phyloP scores from a whole-genome alignment of 768 basidiomycete genomes.

The Pisolithus orientalis region DNA sequence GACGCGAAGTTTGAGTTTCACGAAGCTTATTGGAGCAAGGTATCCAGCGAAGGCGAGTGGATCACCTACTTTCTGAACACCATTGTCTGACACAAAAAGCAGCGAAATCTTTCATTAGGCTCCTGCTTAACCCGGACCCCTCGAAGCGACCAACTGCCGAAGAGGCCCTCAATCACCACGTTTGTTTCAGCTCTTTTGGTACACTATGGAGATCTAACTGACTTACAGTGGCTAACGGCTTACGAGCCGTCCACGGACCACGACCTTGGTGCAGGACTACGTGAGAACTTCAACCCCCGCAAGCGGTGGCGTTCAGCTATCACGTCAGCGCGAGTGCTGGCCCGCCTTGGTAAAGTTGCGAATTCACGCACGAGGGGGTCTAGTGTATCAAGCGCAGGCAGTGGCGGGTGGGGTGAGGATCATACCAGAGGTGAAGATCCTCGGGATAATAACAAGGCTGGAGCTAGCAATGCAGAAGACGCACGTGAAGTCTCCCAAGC shows the following conservation, averaged over 20 bases:
- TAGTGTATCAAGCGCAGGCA: constrained; percentile 25
- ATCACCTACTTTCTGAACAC: not conserved
- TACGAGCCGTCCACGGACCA: constrained; percentile 61
- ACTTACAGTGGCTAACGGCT: constrained; percentile 63
- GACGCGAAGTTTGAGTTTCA: constrained; percentile 86
- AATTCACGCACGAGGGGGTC: constrained; percentile 15
- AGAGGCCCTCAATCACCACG: constrained; percentile 63
- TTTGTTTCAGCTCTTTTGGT: constrained; percentile 27
- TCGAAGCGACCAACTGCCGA: constrained; percentile 62
- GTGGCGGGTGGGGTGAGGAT: constrained; percentile 33
- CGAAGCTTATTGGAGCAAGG: constrained; percentile 90
- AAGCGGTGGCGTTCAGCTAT: constrained; percentile 74
- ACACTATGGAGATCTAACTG: not conserved
- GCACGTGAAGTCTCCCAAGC: constrained; percentile 15
- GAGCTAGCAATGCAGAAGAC: constrained; percentile 28
- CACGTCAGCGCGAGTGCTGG: constrained; percentile 36
- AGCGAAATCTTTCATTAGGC: constrained; percentile 84
- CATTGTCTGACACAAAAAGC: not conserved
- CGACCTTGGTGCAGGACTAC: constrained; percentile 67
- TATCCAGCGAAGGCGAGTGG: constrained; percentile 62
- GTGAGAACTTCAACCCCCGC: constrained; percentile 75
- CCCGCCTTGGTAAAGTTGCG: constrained; percentile 21
- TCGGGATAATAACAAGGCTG: constrained; percentile 27
- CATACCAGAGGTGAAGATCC: constrained; percentile 19
- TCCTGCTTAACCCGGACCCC: constrained; percentile 68